phyloP scores from a whole-genome alignment of 2,329 filamentous ascomycete species.

The Ascochyta lentis region DNA sequence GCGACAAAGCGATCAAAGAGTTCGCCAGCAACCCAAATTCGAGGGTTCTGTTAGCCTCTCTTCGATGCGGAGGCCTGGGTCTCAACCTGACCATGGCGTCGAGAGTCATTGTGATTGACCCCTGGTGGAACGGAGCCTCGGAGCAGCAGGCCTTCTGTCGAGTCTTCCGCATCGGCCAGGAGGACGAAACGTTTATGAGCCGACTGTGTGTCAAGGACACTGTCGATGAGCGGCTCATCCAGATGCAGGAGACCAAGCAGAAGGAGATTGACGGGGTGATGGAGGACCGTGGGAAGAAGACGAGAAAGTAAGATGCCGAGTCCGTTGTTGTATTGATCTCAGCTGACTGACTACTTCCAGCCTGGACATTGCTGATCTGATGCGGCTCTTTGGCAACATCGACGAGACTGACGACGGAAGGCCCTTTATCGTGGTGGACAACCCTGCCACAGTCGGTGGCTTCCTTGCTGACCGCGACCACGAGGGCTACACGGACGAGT shows the following conservation, averaged over 20 bases:
- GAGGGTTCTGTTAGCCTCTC: slow-evolving; percentile 61
- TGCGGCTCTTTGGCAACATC: slow-evolving; percentile 56
- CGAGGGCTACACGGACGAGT: slow-evolving; percentile 43
- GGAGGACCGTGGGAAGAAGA: slow-evolving; percentile 48
- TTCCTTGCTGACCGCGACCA: slow-evolving; percentile 41
- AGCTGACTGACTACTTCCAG: slow-evolving; percentile 23
- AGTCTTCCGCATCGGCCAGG: slow-evolving; percentile 70
- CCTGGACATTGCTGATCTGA: slow-evolving; percentile 49
- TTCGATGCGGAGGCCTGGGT: slow-evolving; percentile 64
- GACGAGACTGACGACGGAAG: slow-evolving; percentile 47
- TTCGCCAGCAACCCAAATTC: slow-evolving; percentile 54
- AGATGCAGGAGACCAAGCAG: slow-evolving; percentile 64
- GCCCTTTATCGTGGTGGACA: slow-evolving; percentile 52
- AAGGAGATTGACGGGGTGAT: slow-evolving; percentile 52
- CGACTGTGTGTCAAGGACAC: slow-evolving; percentile 63
- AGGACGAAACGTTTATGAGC: slow-evolving; percentile 64
- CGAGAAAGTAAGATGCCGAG: slow-evolving; percentile 32
- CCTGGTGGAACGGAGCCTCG: slow-evolving; percentile 65
- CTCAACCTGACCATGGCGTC: slow-evolving; percentile 66
- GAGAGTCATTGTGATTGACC: slow-evolving; percentile 57
- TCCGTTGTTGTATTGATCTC: background rate
- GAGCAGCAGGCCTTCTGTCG: slow-evolving; percentile 72
- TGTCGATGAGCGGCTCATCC: slow-evolving; percentile 64
- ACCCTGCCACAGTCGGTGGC: slow-evolving; percentile 36
- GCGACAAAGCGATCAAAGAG: slow-evolving; percentile 54